Percentiles rank a stretch among this genome's conserved stretches.
Evolutionary conservation across 306 rosid genomes (phyloP).

Genomic region (Cucumis melo): DNA sequence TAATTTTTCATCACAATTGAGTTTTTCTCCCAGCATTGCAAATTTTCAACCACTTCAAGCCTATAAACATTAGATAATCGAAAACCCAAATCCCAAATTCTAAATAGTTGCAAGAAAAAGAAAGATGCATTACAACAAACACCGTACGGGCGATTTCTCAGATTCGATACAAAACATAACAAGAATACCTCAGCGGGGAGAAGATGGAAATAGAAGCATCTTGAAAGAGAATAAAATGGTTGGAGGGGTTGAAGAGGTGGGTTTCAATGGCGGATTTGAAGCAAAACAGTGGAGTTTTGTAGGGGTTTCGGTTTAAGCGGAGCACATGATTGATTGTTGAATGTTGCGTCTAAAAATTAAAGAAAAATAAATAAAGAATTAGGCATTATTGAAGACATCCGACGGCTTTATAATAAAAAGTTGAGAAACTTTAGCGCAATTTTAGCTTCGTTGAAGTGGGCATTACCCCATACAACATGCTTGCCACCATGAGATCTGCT

Average conservation of each 20-base stretch:
- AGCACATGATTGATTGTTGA: neutral
- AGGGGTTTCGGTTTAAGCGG: slow-evolving; percentile 1
- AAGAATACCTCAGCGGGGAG: neutral
- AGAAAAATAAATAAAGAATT: neutral
- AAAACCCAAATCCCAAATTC: neutral
- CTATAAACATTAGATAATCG: neutral
- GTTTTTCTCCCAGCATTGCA: neutral
- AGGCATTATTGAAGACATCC: neutral
- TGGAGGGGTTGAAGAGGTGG: neutral
- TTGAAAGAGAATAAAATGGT: neutral
- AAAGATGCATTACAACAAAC: neutral
- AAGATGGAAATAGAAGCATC: neutral
- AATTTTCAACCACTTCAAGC: neutral
- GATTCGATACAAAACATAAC: neutral
- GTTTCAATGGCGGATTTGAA: slow-evolving; percentile 3
- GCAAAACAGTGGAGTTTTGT: neutral
- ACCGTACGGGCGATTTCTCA: neutral
- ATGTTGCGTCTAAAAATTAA: neutral
- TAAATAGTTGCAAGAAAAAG: neutral
- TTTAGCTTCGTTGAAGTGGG: neutral
- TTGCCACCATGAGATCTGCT: neutral
- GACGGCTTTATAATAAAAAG: neutral
- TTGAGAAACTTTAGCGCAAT: slow-evolving; percentile 2
- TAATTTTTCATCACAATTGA: neutral
- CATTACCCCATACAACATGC: neutral